Conservation (phyloP, 495 filamentous ascomycete species). For the Trypethelium eluteriae region DNA sequence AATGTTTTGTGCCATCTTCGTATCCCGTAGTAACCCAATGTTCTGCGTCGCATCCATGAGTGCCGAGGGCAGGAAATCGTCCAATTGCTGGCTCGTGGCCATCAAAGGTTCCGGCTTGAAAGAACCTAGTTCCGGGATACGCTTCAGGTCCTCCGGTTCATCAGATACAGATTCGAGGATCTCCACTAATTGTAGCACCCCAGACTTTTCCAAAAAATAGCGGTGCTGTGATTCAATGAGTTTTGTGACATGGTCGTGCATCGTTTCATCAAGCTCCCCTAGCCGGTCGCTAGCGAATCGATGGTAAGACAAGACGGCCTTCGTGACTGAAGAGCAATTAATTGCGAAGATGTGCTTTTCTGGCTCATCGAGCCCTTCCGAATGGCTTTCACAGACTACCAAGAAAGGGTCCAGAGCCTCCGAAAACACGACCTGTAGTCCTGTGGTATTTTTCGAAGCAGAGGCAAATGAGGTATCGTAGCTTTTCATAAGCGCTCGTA, state of each 20-base stretch:
- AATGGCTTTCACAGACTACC: slow-evolving; percentile 60
- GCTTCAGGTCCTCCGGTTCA: slow-evolving; percentile 38
- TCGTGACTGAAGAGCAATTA: slow-evolving; percentile 66
- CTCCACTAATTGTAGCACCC: slow-evolving; percentile 59
- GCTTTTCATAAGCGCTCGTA: slow-evolving; percentile 68
- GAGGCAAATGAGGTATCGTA: slow-evolving; percentile 70
- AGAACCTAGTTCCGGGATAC: slow-evolving; percentile 48
- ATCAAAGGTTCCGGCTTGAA: slow-evolving; percentile 59
- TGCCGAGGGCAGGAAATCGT: slow-evolving; percentile 86
- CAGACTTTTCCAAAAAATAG: slow-evolving; percentile 68
- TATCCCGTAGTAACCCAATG: slow-evolving; percentile 61
- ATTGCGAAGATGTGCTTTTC: slow-evolving; percentile 66
- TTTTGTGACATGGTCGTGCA: slow-evolving; percentile 32
- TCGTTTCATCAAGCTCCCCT: slow-evolving; percentile 41
- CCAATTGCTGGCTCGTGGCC: slow-evolving; percentile 65
- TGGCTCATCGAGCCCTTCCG: slow-evolving; percentile 50
- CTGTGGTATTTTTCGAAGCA: slow-evolving; percentile 44
- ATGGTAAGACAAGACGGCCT: slow-evolving; percentile 45
- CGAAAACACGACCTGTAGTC: slow-evolving; percentile 67
- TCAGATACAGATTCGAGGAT: slow-evolving; percentile 48
- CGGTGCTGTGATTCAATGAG: slow-evolving; percentile 54
- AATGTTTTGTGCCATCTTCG: slow-evolving; percentile 60
- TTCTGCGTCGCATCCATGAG: slow-evolving; percentile 84
- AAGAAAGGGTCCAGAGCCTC: slow-evolving; percentile 85
- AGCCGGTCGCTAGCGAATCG: slow-evolving; percentile 47